phyloP scores from a whole-genome alignment of 306 rosid genomes.

The Ceratonia siliqua region DNA sequence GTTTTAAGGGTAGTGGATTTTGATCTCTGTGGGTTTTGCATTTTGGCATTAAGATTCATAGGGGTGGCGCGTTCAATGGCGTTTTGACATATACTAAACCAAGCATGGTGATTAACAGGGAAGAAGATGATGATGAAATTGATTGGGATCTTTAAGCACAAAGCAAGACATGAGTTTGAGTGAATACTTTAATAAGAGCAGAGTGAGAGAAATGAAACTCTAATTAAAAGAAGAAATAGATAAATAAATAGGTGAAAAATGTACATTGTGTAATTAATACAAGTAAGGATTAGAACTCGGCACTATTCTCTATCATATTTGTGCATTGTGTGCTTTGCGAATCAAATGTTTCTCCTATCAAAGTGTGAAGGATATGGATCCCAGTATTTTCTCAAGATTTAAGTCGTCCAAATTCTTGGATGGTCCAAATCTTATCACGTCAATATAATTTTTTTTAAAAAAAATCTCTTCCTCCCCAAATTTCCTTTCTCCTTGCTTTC shows the following conservation, averaged over 20 bases:
- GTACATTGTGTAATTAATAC: slow-evolving; percentile 15
- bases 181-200: background rate
- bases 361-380: slow-evolving; percentile 38
- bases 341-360: slow-evolving; percentile 52
- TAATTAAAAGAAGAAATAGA: background rate
- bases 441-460: too few relatives aligned
- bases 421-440: too few relatives aligned
- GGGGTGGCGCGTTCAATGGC: slow-evolving; percentile 65
- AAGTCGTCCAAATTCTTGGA: too few relatives aligned
- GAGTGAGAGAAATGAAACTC: background rate
- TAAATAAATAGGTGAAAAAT: background rate
- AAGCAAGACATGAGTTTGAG: background rate
- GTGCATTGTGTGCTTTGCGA: slow-evolving; percentile 13
- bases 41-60: slow-evolving; percentile 60
- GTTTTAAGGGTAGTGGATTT: slow-evolving; percentile 46
- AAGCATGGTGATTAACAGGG: slow-evolving; percentile 54
- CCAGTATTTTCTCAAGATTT: too few relatives aligned
- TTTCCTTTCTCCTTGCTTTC: too few relatives aligned
- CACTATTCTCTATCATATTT: slow-evolving; percentile 41
- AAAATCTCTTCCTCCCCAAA: too few relatives aligned
- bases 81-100: slow-evolving; percentile 80
- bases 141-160: too few relatives aligned
- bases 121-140: too few relatives aligned
- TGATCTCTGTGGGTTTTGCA: slow-evolving; percentile 57
- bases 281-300: slow-evolving; percentile 46